phyloP scores from a whole-genome alignment of 306 rosid species.

The Fragaria vesca region DNA sequence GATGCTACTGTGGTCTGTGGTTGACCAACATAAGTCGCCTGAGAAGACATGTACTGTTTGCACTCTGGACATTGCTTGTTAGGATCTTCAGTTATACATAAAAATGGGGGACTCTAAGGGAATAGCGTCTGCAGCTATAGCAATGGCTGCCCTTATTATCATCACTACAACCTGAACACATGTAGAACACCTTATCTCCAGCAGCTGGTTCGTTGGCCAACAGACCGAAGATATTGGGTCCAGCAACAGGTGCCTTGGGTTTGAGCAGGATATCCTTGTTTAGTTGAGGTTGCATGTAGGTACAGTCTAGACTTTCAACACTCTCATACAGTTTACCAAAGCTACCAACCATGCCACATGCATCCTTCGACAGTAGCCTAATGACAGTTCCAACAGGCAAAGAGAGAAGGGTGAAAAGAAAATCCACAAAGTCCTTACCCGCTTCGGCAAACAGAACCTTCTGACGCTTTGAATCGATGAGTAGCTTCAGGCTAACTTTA shows the following conservation, averaged over 20 bases:
- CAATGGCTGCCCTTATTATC: too few species aligned
- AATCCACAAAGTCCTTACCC: background rate
- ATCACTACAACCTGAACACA: background rate
- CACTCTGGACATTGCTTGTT: too few species aligned
- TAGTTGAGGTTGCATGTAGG: background rate
- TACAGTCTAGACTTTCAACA: background rate
- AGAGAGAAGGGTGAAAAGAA: background rate
- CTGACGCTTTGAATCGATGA: background rate
- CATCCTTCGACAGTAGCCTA: background rate
- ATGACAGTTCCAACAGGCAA: background rate
- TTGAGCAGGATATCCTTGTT: background rate
- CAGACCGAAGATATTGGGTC: background rate
- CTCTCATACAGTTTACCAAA: background rate
- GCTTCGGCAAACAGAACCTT: background rate
- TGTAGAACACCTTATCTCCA: background rate
- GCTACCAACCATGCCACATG: background rate
- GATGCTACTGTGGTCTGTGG: background rate
- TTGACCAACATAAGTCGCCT: background rate
- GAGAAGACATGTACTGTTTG: background rate
- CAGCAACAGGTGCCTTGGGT: background rate
- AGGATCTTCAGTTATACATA: background rate
- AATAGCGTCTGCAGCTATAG: too few species aligned
- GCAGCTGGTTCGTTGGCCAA: background rate
- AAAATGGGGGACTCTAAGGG: too few species aligned
- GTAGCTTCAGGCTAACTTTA: background rate